Evolutionary conservation across 2,329 filamentous ascomycete genomes (phyloP).

Genomic region (Pseudocercospora fijiensis): DNA sequence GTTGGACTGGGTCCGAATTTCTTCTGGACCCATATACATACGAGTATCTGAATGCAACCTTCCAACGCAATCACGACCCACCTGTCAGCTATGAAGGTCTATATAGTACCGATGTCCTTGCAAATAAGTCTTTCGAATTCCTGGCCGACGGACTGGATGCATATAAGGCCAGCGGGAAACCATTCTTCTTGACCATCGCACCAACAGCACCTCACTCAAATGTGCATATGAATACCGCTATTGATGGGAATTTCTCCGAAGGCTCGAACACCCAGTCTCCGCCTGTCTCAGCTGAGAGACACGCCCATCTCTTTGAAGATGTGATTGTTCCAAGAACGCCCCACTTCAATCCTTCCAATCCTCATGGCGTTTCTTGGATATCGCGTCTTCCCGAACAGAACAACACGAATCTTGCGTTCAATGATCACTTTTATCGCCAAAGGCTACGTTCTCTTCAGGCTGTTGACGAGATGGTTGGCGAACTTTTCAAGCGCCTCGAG

Average conservation of each 20-base stretch:
- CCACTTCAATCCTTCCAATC: constrained; percentile 62
- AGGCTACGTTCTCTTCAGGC: constrained; percentile 53
- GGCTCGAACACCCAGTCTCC: constrained; percentile 39
- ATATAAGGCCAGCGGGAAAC: constrained; percentile 39
- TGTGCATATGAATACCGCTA: constrained; percentile 38
- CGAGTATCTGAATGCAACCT: constrained; percentile 64
- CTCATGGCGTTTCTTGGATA: constrained; percentile 51
- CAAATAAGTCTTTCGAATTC: constrained; percentile 59
- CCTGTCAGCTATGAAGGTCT: constrained; percentile 57
- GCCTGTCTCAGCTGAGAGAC: constrained; percentile 60
- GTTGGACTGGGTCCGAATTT: constrained; percentile 57
- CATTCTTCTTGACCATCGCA: constrained; percentile 67
- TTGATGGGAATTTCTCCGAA: constrained; percentile 37
- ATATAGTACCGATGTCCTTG: constrained; percentile 61
- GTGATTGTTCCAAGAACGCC: constrained; percentile 60
- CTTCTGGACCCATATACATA: constrained; percentile 64
- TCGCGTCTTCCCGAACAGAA: constrained; percentile 47
- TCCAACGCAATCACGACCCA: constrained; percentile 58
- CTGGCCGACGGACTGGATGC: constrained; percentile 59
- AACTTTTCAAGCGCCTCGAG: constrained; percentile 45
- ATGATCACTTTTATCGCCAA: constrained; percentile 54
- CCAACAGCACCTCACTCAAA: constrained; percentile 68
- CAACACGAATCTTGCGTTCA: constrained; percentile 49
- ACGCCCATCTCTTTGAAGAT: constrained; percentile 61
- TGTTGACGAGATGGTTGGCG: constrained; percentile 57